phyloP scores from a whole-genome alignment of 2,329 filamentous ascomycete species.

The Phyllosticta citribraziliensis region DNA sequence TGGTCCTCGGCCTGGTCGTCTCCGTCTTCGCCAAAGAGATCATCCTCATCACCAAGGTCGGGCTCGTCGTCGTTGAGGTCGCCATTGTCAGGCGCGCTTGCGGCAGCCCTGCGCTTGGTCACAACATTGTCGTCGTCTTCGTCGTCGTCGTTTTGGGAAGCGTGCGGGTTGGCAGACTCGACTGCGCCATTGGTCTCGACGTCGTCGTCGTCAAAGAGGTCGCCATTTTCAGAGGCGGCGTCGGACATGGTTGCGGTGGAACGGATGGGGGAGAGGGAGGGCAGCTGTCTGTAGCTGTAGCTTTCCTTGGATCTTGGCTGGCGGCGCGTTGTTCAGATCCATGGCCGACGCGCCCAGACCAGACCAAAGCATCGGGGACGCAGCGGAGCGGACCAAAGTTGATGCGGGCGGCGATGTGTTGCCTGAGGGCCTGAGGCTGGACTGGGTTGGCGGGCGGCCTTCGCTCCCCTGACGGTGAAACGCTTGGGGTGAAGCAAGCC shows the following conservation, averaged over 20 bases:
- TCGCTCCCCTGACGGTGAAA: neutral
- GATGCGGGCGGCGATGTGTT: too few relatives aligned
- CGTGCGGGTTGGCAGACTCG: slow-evolving; percentile 16
- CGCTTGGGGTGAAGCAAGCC: neutral
- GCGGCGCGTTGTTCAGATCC: neutral
- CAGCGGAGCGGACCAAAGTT: neutral
- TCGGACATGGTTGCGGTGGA: slow-evolving; percentile 24
- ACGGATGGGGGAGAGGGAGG: neutral
- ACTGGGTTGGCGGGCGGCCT: neutral
- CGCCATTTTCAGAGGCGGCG: slow-evolving; percentile 15
- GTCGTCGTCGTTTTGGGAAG: neutral
- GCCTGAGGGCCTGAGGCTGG: neutral
- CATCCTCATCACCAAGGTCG: slow-evolving; percentile 19
- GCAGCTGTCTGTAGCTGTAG: neutral
- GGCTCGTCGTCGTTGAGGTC: slow-evolving; percentile 22
- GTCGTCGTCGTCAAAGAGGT: slow-evolving; percentile 25
- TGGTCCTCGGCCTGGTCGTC: slow-evolving; percentile 29
- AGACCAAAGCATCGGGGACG: neutral
- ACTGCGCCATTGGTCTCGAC: slow-evolving; percentile 23
- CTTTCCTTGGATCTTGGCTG: neutral
- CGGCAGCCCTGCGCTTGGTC: neutral
- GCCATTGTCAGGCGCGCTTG: neutral
- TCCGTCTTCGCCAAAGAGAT: slow-evolving; percentile 31
- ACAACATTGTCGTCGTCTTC: slow-evolving; percentile 10
- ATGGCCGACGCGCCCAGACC: neutral